A percentile compares a stretch with the other conserved stretches of the same genome.
These are phyloP conservation scores for Gracilaria caudata DNA, from an alignment of 23 red algal species.

Conservation along the genomic window DNA sequence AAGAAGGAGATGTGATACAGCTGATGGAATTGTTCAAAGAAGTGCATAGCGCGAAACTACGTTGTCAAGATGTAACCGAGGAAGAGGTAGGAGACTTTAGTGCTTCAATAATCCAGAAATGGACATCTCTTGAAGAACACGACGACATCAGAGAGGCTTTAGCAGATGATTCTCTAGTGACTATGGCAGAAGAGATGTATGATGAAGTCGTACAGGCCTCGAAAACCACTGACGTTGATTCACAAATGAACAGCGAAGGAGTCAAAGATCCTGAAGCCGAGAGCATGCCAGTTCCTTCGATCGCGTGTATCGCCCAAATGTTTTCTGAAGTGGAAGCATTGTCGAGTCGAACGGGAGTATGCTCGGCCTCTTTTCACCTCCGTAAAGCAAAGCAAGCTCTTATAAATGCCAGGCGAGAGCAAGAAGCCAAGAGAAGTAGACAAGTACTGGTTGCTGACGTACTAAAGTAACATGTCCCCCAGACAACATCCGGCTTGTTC, in stretches of 20 bases:
- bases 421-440: conserved; percentile 2
- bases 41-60: background rate
- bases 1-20: conserved; percentile 20
- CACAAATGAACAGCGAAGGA: background rate
- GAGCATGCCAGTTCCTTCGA: background rate
- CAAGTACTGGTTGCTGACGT: conserved; percentile 12
- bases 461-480: background rate
- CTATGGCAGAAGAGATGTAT: background rate
- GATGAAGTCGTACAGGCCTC: background rate
- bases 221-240: background rate
- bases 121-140: background rate
- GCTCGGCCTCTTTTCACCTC: conserved; percentile 1
- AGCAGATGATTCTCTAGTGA: background rate
- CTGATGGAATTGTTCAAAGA: conserved; percentile 3
- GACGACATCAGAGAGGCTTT: conserved; percentile 2
- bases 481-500: background rate
- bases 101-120: background rate
- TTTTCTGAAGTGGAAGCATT: conserved; percentile 14
- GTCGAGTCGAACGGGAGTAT: conserved; percentile 7
- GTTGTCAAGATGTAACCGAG: background rate
- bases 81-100: background rate
- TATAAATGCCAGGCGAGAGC: conserved; percentile 12
- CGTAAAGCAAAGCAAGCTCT: conserved; percentile 22
- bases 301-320: background rate
- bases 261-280: background rate